Conservation (phyloP, 257 asterid genomes). For the Solanum ossicruentum region DNA sequence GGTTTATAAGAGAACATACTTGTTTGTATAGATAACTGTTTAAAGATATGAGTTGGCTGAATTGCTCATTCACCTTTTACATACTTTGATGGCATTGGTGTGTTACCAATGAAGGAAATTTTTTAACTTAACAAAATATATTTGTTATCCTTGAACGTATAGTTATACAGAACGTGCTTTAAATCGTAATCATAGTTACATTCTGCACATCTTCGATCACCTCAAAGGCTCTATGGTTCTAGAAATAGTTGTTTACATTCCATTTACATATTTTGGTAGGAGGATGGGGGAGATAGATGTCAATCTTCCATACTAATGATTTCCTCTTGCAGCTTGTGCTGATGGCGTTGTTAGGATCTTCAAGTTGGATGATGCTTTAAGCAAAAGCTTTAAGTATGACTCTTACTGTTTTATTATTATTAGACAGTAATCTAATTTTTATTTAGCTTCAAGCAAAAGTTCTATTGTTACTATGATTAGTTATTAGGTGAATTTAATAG, state of each 20-base stretch:
- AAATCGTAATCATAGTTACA: not conserved
- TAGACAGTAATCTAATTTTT: not conserved
- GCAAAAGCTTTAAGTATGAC: conserved; percentile 93
- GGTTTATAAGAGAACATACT: not conserved
- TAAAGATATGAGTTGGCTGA: not conserved
- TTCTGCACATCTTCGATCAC: not conserved
- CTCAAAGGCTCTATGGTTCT: not conserved
- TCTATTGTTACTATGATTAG: not conserved
- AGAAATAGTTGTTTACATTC: not conserved
- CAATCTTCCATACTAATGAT: not conserved
- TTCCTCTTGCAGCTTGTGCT: conserved; percentile 60
- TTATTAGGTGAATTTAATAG: not conserved
- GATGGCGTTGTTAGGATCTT: conserved; percentile 87
- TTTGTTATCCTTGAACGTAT: not conserved
- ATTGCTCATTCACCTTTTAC: not conserved
- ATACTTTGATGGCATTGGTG: not conserved
- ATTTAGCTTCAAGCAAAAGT: not conserved
- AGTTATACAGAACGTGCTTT: not conserved
- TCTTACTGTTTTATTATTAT: conserved; percentile 1
- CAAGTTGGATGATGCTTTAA: conserved; percentile 83
- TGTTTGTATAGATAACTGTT: not conserved
- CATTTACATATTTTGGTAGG: not conserved
- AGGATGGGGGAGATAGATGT: not conserved
- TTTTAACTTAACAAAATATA: not conserved
- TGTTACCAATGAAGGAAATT: not conserved